Percentiles rank a stretch among this genome's conserved stretches.
Conservation (phyloP, 192 early-diverging fungal species). For the Gonapodya prolifera region DNA sequence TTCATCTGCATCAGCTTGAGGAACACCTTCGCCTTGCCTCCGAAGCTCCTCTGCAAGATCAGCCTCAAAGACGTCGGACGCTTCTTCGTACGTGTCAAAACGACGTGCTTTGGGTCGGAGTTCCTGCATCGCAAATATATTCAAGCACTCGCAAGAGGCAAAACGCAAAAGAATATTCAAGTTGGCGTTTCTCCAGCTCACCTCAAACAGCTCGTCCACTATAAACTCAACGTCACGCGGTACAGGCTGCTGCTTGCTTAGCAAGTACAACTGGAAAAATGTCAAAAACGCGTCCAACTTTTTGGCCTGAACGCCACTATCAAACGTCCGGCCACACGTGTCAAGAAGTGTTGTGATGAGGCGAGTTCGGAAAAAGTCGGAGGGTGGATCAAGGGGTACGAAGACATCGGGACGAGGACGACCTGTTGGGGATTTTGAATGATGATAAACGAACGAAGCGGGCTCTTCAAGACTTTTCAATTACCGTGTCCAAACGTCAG, state of each 20-base stretch:
- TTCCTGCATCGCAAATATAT: conserved; percentile 13
- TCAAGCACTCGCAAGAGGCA: not conserved
- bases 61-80: conserved; percentile 47
- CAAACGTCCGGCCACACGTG: conserved; percentile 75
- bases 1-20: conserved; percentile 10
- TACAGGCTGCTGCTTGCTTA: conserved; percentile 56
- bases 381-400: conserved; percentile 58
- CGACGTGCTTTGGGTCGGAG: conserved; percentile 42
- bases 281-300: conserved; percentile 62
- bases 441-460: not conserved
- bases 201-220: conserved; percentile 65
- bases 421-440: conserved; percentile 34
- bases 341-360: conserved; percentile 76
- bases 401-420: conserved; percentile 29
- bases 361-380: conserved; percentile 88
- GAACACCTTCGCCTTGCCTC: not conserved
- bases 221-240: conserved; percentile 86
- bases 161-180: not conserved
- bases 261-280: conserved; percentile 82
- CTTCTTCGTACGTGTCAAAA: conserved; percentile 66
- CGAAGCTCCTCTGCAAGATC: not conserved
- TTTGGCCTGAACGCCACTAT: conserved; percentile 33
- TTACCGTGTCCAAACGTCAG: conserved; percentile 74
- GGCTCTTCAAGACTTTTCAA: not conserved
- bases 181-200: conserved; percentile 7